Conservation (phyloP, 2,329 filamentous ascomycete genomes). For the Colletotrichum sidae region DNA sequence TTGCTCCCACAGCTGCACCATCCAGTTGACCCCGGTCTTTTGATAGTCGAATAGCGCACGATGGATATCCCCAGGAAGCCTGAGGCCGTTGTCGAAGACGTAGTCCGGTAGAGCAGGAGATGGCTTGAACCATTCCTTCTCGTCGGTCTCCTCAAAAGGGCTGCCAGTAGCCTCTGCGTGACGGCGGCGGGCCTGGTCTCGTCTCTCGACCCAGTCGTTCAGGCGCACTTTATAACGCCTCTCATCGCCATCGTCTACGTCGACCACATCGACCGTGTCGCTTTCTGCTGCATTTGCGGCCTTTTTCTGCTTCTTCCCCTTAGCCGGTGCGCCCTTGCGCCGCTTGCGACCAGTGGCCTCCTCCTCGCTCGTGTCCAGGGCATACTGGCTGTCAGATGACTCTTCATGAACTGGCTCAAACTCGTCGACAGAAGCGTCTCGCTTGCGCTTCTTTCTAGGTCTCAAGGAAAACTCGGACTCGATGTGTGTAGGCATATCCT, state of each 20-base stretch:
- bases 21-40: conserved; percentile 96
- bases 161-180: conserved; percentile 47
- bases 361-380: conserved; percentile 51
- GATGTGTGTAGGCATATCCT: conserved; percentile 44
- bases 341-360: conserved; percentile 53
- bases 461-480: conserved; percentile 69
- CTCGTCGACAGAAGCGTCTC: conserved; percentile 57
- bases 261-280: conserved; percentile 61
- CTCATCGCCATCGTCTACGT: conserved; percentile 91
- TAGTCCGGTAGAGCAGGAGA: conserved; percentile 86
- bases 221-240: conserved; percentile 81
- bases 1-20: conserved; percentile 91
- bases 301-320: conserved; percentile 48
- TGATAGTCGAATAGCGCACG: conserved; percentile 96
- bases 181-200: conserved; percentile 55
- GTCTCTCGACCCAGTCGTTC: conserved; percentile 75
- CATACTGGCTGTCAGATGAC: conserved; percentile 39
- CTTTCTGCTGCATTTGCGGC: conserved; percentile 41
- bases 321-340: conserved; percentile 56
- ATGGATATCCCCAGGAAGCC: conserved; percentile 91
- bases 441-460: conserved; percentile 66
- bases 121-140: conserved; percentile 83
- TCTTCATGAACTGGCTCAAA: conserved; percentile 51
- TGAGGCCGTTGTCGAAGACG: conserved; percentile 78
- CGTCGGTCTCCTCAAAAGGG: conserved; percentile 56